Evolutionary conservation across 2,329 filamentous ascomycete genomes (phyloP).

Genomic region (Dissoconium aciculare): DNA sequence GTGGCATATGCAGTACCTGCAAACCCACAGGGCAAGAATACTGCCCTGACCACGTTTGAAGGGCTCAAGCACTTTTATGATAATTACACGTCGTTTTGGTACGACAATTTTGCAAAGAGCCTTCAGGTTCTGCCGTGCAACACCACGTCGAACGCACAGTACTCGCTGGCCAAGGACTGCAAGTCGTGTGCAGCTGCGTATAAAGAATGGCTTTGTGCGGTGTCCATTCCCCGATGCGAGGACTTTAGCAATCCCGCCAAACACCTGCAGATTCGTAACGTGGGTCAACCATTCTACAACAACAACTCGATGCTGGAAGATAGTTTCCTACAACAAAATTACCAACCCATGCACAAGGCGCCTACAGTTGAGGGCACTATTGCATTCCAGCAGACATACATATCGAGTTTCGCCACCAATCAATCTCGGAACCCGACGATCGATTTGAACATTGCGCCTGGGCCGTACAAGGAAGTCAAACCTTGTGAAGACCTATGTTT

Average conservation of each 20-base stretch:
- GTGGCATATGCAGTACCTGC: constrained; percentile 84
- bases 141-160: constrained; percentile 54
- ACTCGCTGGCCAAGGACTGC: constrained; percentile 68
- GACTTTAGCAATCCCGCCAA: constrained; percentile 50
- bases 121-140: constrained; percentile 78
- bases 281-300: constrained; percentile 33
- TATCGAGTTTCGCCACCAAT: constrained; percentile 21
- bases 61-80: constrained; percentile 64
- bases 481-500: constrained; percentile 84
- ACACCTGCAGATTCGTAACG: constrained; percentile 55
- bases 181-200: constrained; percentile 64
- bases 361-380: constrained; percentile 20
- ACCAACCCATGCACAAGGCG: constrained; percentile 22
- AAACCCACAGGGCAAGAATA: constrained; percentile 49
- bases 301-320: constrained; percentile 16
- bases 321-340: constrained; percentile 13
- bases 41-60: constrained; percentile 22
- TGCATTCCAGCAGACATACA: constrained; percentile 20
- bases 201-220: constrained; percentile 88
- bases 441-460: constrained; percentile 56
- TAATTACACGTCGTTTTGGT: constrained; percentile 52
- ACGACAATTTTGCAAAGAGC: constrained; percentile 63
- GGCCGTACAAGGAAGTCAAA: constrained; percentile 84
- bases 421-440: constrained; percentile 26
- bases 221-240: constrained; percentile 81